Percentiles rank a stretch among this genome's conserved stretches.
Evolutionary conservation across 768 basidiomycete genomes (phyloP).

Genomic region (Auricularia sp.): DNA sequence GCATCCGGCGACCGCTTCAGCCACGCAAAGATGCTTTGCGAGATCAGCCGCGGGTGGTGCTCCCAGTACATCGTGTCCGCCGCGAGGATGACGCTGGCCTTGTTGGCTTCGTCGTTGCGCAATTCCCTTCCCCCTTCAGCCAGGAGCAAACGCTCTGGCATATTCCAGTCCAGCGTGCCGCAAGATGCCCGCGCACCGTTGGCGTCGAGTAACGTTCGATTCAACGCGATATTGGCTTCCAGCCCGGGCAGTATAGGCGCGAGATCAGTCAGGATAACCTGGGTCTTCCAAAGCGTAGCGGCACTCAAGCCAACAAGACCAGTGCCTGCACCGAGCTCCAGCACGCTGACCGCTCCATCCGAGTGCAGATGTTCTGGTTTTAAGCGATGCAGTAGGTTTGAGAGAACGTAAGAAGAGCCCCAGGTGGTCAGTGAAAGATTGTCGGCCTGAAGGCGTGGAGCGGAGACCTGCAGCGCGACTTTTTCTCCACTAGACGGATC

Average conservation of each 20-base stretch:
- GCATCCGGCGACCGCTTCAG: not conserved
- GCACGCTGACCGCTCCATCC: not conserved
- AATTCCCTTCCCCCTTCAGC: not conserved
- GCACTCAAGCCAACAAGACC: not conserved
- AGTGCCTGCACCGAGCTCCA: not conserved
- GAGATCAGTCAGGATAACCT: not conserved
- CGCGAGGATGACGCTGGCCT: not conserved
- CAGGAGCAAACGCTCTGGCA: not conserved
- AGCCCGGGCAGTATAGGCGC: not conserved
- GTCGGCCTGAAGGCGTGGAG: not conserved
- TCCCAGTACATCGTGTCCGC: slow-evolving; percentile 1
- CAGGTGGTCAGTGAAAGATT: not conserved
- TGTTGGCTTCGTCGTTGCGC: not conserved
- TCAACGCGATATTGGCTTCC: not conserved
- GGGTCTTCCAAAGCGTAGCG: not conserved
- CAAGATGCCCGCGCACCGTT: not conserved
- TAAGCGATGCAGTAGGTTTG: not conserved
- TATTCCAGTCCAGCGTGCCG: not conserved
- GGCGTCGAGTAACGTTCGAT: not conserved
- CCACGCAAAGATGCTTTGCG: not conserved
- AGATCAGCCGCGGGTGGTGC: not conserved
- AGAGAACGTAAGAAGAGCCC: not conserved
- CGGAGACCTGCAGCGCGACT: not conserved
- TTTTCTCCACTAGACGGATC: not conserved
- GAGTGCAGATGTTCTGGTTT: not conserved